Percentiles rank a stretch among this genome's conserved stretches.
Conservation (phyloP, 2,329 filamentous ascomycete species). For the Salinomyces thailandicus region DNA sequence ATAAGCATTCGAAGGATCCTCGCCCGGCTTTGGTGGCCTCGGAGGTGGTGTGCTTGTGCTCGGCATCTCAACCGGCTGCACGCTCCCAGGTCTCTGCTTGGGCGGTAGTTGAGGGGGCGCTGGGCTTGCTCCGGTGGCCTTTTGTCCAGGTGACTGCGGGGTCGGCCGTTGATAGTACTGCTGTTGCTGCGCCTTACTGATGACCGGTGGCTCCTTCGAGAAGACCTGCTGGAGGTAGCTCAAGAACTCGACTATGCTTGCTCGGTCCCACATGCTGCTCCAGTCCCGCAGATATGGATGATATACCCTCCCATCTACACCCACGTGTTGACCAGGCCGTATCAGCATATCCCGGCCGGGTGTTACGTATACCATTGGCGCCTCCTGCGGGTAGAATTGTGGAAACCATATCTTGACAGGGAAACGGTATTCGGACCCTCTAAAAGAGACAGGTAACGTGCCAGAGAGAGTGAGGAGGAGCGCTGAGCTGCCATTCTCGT, state of each 20-base stretch:
- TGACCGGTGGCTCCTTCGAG: slow-evolving; percentile 85
- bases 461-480: slow-evolving; percentile 78
- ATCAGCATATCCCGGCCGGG: slow-evolving; percentile 83
- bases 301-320: slow-evolving; percentile 84
- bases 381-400: slow-evolving; percentile 74
- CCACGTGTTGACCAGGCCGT: slow-evolving; percentile 86
- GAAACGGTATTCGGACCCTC: slow-evolving; percentile 81
- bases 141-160: slow-evolving; percentile 55
- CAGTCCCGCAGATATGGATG: slow-evolving; percentile 91
- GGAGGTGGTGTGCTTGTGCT: slow-evolving; percentile 31
- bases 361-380: slow-evolving; percentile 79
- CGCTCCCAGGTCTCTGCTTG: background rate
- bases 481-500: slow-evolving; percentile 76
- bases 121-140: slow-evolving; percentile 32
- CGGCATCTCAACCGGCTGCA: slow-evolving; percentile 11
- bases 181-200: slow-evolving; percentile 54
- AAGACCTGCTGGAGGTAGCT: slow-evolving; percentile 77
- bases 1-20: slow-evolving; percentile 18
- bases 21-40: slow-evolving; percentile 44
- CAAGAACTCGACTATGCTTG: slow-evolving; percentile 72
- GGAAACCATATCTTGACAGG: slow-evolving; percentile 90
- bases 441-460: slow-evolving; percentile 83
- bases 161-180: slow-evolving; percentile 43
- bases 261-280: slow-evolving; percentile 75
- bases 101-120: slow-evolving; percentile 1